Evolutionary conservation across 441 rosid species (phyloP), one percentile per base, ranked within the genome.

Genomic region (Kokia cookei): DNA sequence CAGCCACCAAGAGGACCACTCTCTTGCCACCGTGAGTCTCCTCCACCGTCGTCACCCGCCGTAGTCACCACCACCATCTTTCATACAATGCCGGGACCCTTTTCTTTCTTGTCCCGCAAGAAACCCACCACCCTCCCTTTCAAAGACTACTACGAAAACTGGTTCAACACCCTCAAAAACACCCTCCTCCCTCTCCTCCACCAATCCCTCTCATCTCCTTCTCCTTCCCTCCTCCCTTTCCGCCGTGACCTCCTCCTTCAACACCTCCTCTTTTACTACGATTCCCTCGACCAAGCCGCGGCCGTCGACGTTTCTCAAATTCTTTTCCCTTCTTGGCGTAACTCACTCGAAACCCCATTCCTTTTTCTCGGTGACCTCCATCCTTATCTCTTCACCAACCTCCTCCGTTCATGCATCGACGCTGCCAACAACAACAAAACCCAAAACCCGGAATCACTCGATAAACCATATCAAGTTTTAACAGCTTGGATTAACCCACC

Each of bases 361-460:
- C 90, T 92, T 65, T 92, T 90, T 79, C 89, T 93, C 62, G 97
- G 97, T 29, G 96, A 93, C 55, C 88, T 93, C 57, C 98, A 93
- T 78, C 97, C 98, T 32, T 89, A 89, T 5, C 81, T 85, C 69
- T 86, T 92, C 85, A 92, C 94, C 35, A 89, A 86, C 69, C 91
- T 93, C 71, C 76, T 94, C 70, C 85, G 96, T 0, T 89, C 93
- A 0, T 84, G 88, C 76, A 82, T 94, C 69, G 83, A 84, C 10
- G 67, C 77, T 0, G 82, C 84, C 65, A 79, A 79, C 43, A 74
- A 47, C 43, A 74, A 47, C 32, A 7, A 66, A 14, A 57, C 27
- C 1, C 13, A 50, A 50, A 68, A 29, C 6, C 40, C 57, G 2
- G 59, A 50, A 15, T 50, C 72, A 59, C 26, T 76, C 58, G 79